These are phyloP conservation scores for Canariomyces notabilis DNA, from an alignment of 2,329 filamentous ascomycete genomes.

Conservation along the genomic window DNA sequence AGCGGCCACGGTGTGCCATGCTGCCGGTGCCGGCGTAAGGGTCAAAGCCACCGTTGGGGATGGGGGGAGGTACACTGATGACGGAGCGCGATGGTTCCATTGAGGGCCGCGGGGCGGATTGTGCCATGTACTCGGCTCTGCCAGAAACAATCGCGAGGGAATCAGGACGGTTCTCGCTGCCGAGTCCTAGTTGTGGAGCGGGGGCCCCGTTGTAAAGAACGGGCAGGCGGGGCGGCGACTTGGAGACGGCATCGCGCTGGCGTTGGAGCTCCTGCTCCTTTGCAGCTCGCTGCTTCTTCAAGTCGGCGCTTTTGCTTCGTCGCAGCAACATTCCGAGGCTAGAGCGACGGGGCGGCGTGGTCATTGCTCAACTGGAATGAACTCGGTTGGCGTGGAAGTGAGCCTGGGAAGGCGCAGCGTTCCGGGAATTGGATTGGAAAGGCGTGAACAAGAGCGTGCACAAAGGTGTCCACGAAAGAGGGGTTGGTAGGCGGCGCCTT, in stretches of 20 bases:
- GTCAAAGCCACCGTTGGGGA: constrained; percentile 61
- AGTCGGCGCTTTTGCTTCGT: constrained; percentile 62
- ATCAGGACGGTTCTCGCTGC: constrained; percentile 61
- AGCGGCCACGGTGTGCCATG: constrained; percentile 93
- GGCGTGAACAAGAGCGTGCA: constrained; percentile 3
- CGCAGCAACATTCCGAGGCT: constrained; percentile 58
- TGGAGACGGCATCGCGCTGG: constrained; percentile 44
- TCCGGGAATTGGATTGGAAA: constrained; percentile 10
- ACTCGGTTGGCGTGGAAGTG: constrained; percentile 5
- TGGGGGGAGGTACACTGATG: constrained; percentile 46
- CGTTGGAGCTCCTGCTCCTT: constrained; percentile 48
- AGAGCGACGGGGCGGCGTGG: constrained; percentile 36
- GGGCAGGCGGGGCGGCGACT: constrained; percentile 47
- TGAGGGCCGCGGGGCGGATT: constrained; percentile 41
- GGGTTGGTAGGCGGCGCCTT: not conserved
- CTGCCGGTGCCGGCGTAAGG: constrained; percentile 82
- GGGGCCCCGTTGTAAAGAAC: constrained; percentile 46
- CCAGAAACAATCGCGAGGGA: constrained; percentile 55
- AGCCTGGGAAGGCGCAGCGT: constrained; percentile 15
- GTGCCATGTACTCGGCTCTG: constrained; percentile 31
- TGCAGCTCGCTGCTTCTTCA: constrained; percentile 57
- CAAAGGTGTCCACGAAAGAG: not conserved
- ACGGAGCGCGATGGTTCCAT: constrained; percentile 47
- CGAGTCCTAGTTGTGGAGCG: constrained; percentile 44
- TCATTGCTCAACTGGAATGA: constrained; percentile 28